Evolutionary conservation across 1,284 basidiomycete species (phyloP).

Genomic region (Ceratobasidium sp.): DNA sequence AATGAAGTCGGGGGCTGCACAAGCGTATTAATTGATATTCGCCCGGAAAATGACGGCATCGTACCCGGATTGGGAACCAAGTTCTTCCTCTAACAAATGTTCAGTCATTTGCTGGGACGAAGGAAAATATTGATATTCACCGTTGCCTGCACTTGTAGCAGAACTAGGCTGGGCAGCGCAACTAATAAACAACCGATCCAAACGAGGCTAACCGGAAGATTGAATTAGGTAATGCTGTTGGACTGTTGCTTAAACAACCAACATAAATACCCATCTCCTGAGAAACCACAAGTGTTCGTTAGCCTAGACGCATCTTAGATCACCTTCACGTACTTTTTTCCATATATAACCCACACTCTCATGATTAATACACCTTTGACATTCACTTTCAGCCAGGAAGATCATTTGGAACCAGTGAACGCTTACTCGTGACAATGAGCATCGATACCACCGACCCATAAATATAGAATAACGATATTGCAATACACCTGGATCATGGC

Average conservation of each 20-base stretch:
- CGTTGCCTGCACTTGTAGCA: too few species aligned
- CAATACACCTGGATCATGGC: too few species aligned
- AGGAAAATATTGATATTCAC: too few species aligned
- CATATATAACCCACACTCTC: constrained; percentile 11
- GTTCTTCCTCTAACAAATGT: background rate
- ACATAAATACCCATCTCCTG: background rate
- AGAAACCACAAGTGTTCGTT: too few species aligned
- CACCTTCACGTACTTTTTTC: background rate
- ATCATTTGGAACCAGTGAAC: background rate
- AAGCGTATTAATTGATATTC: background rate
- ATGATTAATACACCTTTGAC: background rate
- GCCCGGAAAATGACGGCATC: background rate
- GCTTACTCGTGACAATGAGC: constrained; percentile 18
- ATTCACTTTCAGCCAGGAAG: background rate
- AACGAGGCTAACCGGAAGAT: too few species aligned
- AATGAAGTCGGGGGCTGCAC: background rate
- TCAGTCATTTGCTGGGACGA: too few species aligned
- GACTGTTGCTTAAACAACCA: background rate
- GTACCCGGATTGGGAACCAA: constrained; percentile 1
- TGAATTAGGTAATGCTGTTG: too few species aligned
- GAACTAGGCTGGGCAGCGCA: too few species aligned
- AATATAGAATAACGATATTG: background rate
- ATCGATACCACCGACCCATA: background rate
- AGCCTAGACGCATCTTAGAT: background rate
- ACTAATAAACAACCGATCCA: too few species aligned